Percentiles rank a stretch among this genome's conserved stretches.
These are phyloP conservation scores for Aspergillus avenaceus DNA, from an alignment of 495 filamentous ascomycete species.

Conservation along the genomic window DNA sequence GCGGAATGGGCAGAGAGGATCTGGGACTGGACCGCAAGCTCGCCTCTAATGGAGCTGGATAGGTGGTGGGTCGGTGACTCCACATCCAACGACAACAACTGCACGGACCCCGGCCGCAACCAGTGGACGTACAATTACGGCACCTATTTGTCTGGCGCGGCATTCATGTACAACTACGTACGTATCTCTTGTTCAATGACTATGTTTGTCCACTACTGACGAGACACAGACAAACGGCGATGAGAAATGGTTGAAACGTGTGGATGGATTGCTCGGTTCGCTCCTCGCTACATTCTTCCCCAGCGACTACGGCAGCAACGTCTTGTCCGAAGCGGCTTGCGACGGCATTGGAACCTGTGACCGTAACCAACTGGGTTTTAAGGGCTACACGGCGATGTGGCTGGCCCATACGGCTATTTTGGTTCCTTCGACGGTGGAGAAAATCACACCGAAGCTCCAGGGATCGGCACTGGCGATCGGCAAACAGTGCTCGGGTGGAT, in stretches of 20 bases:
- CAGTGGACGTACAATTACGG: constrained; percentile 69
- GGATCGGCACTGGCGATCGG: constrained; percentile 62
- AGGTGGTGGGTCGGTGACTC: constrained; percentile 56
- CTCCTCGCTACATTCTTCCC: constrained; percentile 53
- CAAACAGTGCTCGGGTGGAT: constrained; percentile 54
- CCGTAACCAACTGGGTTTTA: constrained; percentile 69
- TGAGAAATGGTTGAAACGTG: constrained; percentile 47
- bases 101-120: constrained; percentile 50
- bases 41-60: constrained; percentile 49
- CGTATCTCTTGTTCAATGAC: too few species aligned
- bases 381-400: constrained; percentile 71
- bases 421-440: constrained; percentile 46
- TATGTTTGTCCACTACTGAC: too few species aligned
- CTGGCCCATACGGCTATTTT: constrained; percentile 67
- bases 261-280: constrained; percentile 48
- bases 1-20: constrained; percentile 59
- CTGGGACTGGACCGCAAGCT: constrained; percentile 54
- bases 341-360: constrained; percentile 59
- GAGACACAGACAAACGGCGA: constrained; percentile 40
- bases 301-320: constrained; percentile 32
- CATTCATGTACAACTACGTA: constrained; percentile 61
- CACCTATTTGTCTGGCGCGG: constrained; percentile 60
- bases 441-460: constrained; percentile 57
- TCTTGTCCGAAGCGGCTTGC: constrained; percentile 69
- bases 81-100: constrained; percentile 45